Evolutionary conservation across 768 basidiomycete genomes (phyloP), one percentile per base, ranked within the genome.

Genomic region (Coprinellus aureogranulatus): DNA sequence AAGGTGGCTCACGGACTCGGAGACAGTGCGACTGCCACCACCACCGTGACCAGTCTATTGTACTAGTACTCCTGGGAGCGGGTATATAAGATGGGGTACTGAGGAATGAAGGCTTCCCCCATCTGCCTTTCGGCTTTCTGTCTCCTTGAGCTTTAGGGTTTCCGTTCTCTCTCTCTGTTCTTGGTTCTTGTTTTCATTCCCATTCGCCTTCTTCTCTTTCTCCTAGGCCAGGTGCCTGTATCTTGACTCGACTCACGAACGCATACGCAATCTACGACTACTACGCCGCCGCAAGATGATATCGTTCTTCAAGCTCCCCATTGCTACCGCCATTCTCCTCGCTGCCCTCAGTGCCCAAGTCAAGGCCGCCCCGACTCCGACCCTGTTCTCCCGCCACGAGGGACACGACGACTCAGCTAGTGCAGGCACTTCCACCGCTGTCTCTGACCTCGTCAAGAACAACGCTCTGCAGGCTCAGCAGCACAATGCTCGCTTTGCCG

Each of bases 401-500:
- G 67, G 64, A 22, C 64, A 66, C 49, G 67, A 67, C 54, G 59
- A 67, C 28, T 39, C 47, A 23, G 51, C 68, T n/a, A 53, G 20
- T 31, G n/a, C 62, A 22, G 51, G 58, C 39, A 30, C 49, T 18
- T 26, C 55, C 39, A 44, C 64, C 20, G 22, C 56, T 22, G 53
- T 40, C 6, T 22, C 58, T 5, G 64, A 59, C 50, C 68, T 76
- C 53, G 52, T 67, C 28, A 67, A 74, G 55, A 70, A 79, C 60
- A 84, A 84, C 57, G 83, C 69, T 3, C 65, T 81, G 20, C 75
- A 76, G 40, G 83, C 83, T 11, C 81, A 81, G 62, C 71, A 75
- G 45, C 70, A 80, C 28, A 84, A 84, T 57, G 64, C 67, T 18
- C 68, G 81, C 55, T 87, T 85, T 67, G 67, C 72, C 28, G 61